Evolutionary conservation across 2,329 filamentous ascomycete species (phyloP).

Genomic region (Trichoderma arundinaceum): DNA sequence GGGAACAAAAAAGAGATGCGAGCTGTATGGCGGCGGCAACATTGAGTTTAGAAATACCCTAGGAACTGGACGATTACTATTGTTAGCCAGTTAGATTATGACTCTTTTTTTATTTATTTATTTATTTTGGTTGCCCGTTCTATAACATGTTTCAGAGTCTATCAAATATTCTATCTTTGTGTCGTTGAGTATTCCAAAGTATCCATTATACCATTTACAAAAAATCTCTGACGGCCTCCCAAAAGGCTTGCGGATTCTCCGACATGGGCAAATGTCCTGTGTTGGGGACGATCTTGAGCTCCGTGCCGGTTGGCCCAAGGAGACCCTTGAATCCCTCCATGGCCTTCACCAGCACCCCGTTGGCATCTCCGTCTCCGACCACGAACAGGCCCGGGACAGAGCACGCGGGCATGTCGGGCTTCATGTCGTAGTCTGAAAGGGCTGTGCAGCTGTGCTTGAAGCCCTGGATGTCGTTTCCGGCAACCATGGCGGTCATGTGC

Average conservation of each 20-base stretch:
- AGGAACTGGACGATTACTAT: slow-evolving; percentile 8
- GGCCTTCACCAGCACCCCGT: slow-evolving; percentile 72
- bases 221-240: slow-evolving; percentile 65
- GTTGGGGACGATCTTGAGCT: slow-evolving; percentile 68
- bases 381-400: slow-evolving; percentile 69
- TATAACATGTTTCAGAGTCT: neutral
- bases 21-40: neutral
- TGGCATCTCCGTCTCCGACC: slow-evolving; percentile 74
- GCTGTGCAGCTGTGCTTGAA: slow-evolving; percentile 72
- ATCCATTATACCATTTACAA: slow-evolving; percentile 45
- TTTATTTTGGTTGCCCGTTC: neutral
- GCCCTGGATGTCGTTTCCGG: slow-evolving; percentile 70
- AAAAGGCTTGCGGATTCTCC: slow-evolving; percentile 73
- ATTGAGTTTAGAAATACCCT: slow-evolving; percentile 26
- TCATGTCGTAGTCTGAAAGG: slow-evolving; percentile 74
- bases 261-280: slow-evolving; percentile 87
- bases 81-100: neutral
- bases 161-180: neutral
- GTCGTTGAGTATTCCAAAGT: no score
- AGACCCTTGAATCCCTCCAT: slow-evolving; percentile 75
- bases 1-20: neutral
- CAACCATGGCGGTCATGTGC: slow-evolving; percentile 71
- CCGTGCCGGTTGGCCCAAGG: slow-evolving; percentile 60
- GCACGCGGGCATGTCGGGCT: slow-evolving; percentile 58
- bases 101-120: neutral